Base-by-base conservation (phyloP, 257 asterid genomes). In the Scutellaria minor region DNA sequence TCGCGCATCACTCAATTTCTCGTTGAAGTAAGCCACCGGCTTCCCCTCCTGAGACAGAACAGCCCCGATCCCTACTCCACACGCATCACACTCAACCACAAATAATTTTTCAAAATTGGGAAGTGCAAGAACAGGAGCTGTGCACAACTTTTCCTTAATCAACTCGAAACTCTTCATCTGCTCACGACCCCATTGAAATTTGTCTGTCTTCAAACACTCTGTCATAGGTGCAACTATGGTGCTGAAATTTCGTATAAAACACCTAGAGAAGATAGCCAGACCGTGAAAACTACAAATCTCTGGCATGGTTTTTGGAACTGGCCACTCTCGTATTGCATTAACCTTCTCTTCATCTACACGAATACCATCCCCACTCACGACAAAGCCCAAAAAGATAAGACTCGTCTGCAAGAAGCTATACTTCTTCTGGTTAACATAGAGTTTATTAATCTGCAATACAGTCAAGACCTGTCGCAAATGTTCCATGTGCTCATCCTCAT, bases 81-180 rank as follows among this genome's bases (percentile, higher is more conserved):
- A 31, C 0, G 52, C 68, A 15, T 62, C 37, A 42, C 40, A 63
- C 53, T 63, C 53, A 31, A 63, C 37, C 5, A 41, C 40, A 20
- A 63, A 63, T 5, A 63, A 44, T 9, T 63, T 63, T 0, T 63
- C 66, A 35, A 59, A 59, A 5, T 2, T 59, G 3, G 66, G 66
- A 6, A 35, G 10, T 12, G 62, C 50, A 1, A 67, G 37, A 1
- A 67, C 62, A 0, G 51, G 61, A 2, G 72, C 5, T 1, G 35
- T 13, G 7, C 51, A 67, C 31, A 67, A 14, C 6, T 67, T 67
- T 37, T 51, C 48, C 3, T 39, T 37, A 14, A 67, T 66, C 12
- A 13, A n/a, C 9, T 37, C 31, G 4, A 60, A 60, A 1, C 24
- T 39, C 48, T 11, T 13, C 4, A 2, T 6, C 9, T 48, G 13